These are phyloP conservation scores for Colletotrichum somersetense DNA, from an alignment of 2,329 filamentous ascomycete species.

Conservation along the genomic window DNA sequence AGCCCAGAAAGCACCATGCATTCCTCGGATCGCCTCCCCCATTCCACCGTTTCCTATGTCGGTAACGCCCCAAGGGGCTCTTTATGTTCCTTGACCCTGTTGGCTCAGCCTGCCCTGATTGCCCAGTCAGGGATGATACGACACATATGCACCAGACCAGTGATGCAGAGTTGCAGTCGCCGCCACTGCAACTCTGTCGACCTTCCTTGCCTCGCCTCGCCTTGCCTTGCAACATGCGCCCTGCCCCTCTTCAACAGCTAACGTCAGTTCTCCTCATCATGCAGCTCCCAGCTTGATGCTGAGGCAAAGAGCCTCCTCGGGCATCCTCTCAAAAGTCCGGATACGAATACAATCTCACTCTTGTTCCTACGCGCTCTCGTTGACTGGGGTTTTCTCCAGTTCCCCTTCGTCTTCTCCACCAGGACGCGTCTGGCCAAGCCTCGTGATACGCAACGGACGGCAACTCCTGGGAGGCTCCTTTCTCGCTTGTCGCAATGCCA, in stretches of 20 bases:
- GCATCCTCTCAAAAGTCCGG: slow-evolving; percentile 16
- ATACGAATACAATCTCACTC: slow-evolving; percentile 18
- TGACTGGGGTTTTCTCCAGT: slow-evolving; percentile 4
- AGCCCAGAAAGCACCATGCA: slow-evolving; percentile 32
- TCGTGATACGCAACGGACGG: slow-evolving; percentile 10
- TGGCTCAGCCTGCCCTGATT: slow-evolving; percentile 16
- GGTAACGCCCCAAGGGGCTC: neutral
- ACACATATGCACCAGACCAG: slow-evolving; percentile 22
- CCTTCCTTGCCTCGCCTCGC: slow-evolving; percentile 27
- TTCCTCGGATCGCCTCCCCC: slow-evolving; percentile 32
- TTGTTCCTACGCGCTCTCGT: slow-evolving; percentile 14
- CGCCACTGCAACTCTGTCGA: slow-evolving; percentile 7
- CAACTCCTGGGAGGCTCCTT: slow-evolving; percentile 3
- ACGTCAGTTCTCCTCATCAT: slow-evolving; percentile 39
- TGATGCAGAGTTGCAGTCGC: slow-evolving; percentile 26
- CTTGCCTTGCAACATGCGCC: neutral
- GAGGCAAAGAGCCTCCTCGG: slow-evolving; percentile 13
- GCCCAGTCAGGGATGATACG: slow-evolving; percentile 13
- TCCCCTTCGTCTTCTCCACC: slow-evolving; percentile 12
- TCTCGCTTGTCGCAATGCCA: neutral
- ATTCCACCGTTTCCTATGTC: slow-evolving; percentile 33
- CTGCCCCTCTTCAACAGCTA: slow-evolving; percentile 18
- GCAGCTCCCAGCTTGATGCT: slow-evolving; percentile 19
- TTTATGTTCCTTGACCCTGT: slow-evolving; percentile 2
- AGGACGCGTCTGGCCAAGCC: slow-evolving; percentile 13